Base-by-base conservation (phyloP, 257 asterid genomes). In the Nicotiana noctiflora region DNA sequence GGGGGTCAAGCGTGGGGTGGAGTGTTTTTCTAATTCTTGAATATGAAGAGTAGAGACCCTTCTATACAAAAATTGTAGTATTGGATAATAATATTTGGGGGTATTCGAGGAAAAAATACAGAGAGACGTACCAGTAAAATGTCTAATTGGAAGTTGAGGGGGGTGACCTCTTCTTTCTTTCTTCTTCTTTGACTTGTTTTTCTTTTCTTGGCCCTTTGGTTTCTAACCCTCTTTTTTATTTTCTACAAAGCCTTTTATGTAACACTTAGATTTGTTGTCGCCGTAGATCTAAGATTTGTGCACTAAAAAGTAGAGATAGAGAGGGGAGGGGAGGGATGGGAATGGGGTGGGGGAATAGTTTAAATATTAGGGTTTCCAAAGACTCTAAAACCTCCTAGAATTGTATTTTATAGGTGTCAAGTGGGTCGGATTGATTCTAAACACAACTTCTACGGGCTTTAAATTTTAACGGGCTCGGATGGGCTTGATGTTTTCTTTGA, bases 61-160 rank as follows among this genome's bases (percentile, higher is more conserved):
- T n/a, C n/a, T n/a, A n/a, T n/a, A n/a, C n/a, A n/a, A n/a, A n/a
- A n/a, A n/a, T n/a, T n/a, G n/a, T n/a, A n/a, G n/a, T n/a, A n/a
- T n/a, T n/a, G n/a, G n/a, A 21, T 67, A 46, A 19, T 85, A 81
- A 81, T 59, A 62, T 80, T 75, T 77, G 81, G 81, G 77, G 66
- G 80, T 83, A 67, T 82, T 37, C 27, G 44, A 1, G 25, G n/a
- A 23, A 62, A 34, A n/a, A 52, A 72, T 49, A 78, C 25, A 82
- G 44, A 72, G 77, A 80, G 76, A 84, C 92, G 65, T 89, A 92
- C 97, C 94, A 77, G 89, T 53, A 57, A 88, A 82, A 63, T 52
- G 37, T 18, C 61, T 77, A 77, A 32, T 56, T 27, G 46, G 82
- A 79, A 63, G 53, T 79, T 81, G 90, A 82, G 75, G 84, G 86